These are phyloP conservation scores for Salix suchowensis DNA, from an alignment of 345 rosid species.

Conservation along the genomic window DNA sequence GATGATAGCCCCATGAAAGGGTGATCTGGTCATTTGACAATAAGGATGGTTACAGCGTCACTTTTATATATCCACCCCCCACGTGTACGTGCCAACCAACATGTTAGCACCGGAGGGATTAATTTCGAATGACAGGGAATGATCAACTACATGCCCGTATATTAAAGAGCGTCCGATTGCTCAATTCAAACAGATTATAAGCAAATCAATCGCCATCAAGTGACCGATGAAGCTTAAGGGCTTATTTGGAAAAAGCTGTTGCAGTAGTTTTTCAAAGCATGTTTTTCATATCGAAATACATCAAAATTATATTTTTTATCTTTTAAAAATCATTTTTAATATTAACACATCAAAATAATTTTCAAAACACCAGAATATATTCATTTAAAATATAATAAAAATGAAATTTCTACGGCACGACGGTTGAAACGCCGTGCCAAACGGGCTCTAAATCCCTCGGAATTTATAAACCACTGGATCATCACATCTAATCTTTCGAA, in stretches of 20 bases:
- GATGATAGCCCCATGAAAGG: background rate
- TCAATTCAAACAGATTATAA: background rate
- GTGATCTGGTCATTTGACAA: background rate
- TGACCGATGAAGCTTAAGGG: background rate
- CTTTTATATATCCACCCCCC: constrained; percentile 31
- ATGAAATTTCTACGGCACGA: no score
- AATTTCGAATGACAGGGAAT: constrained; percentile 4
- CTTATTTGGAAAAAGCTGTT: no score
- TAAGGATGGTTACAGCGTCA: constrained; percentile 22
- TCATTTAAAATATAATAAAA: no score
- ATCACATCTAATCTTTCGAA: background rate
- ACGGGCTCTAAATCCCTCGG: background rate
- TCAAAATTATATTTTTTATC: no score
- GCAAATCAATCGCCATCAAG: background rate
- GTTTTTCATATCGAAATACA: no score
- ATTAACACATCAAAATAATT: no score
- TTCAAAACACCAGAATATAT: no score
- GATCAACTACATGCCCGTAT: background rate
- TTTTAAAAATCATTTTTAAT: no score
- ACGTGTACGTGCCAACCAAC: constrained; percentile 37
- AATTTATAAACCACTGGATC: no score
- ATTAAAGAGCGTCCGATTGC: background rate
- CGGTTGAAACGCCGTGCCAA: no score
- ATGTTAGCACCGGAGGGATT: background rate
- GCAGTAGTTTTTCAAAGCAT: no score